Base-by-base conservation (phyloP, 495 filamentous ascomycete species). In the Trichoderma orchidacearum region DNA sequence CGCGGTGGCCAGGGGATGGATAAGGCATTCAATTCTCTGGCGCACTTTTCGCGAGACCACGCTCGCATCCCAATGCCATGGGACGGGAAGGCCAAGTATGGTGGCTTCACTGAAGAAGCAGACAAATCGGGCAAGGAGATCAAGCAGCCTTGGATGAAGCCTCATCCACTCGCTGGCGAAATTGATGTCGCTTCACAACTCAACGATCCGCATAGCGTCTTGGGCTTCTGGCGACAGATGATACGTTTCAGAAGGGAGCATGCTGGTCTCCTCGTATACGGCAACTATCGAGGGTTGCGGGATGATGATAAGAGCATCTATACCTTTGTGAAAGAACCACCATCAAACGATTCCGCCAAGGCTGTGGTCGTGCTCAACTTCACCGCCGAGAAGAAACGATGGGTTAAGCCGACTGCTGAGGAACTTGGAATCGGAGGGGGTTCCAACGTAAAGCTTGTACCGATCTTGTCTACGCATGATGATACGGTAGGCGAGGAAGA, bases 41-140 rank as follows among this genome's bases (percentile, higher is more conserved):
- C 75, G 54, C 66, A 72, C 29, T 68, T 76, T 52, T 78, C 78
- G 0, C 73, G 83, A n/a, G 84, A 87, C 57, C 74, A 87, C 59
- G 73, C 80, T 3, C 70, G 83, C 8, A 65, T 76, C 11, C 83
- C 83, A 0, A 81, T 86, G 74, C 81, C 81, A 53, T 87, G 82
- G 83, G 68, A 77, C 58, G 64, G 56, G 3, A 53, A 53, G 25
- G 66, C 68, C 0, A 59, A 63, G 0, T 74, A 86, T 57, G 79
- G 70, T 0, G 84, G 84, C 4, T 82, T 80, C 56, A 66, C 65
- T 13, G 63, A 60, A 15, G 27, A 52, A 13, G 56, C 17, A 59
- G 30, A 63, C 55, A 75, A n/a, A 55, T 80, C 4, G 72, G 51
- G 51, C 25, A 31, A 29, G 23, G 51, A 53, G 25, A 27, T 53